phyloP scores from a whole-genome alignment of 352 stramenopile genomes.

The Pythium plurisporium region DNA sequence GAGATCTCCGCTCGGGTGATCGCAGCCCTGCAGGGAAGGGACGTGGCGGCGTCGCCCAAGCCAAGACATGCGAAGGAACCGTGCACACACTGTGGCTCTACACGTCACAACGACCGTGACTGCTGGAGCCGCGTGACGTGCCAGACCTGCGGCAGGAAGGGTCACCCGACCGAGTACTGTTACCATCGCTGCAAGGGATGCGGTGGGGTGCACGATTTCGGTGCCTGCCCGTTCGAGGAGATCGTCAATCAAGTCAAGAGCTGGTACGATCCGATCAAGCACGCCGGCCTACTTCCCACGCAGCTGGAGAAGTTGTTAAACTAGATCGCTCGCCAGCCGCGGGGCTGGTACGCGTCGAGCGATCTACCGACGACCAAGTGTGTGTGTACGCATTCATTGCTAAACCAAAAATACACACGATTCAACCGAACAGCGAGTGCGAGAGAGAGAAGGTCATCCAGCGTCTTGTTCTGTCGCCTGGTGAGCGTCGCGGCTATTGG shows the following conservation, averaged over 20 bases:
- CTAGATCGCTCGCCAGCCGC: slow-evolving; percentile 1
- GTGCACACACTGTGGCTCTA: slow-evolving; percentile 8
- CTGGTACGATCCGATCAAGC: background rate
- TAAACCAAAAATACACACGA: background rate
- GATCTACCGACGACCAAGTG: background rate
- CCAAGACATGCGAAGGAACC: background rate
- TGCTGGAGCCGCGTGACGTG: slow-evolving; percentile 10
- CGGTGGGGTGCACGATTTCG: background rate
- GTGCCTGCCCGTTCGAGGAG: background rate
- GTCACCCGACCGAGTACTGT: slow-evolving; percentile 2
- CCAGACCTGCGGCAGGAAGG: background rate
- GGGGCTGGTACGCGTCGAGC: slow-evolving; percentile 9
- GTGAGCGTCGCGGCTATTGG: slow-evolving; percentile 24
- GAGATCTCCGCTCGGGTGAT: background rate
- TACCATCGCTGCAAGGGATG: slow-evolving; percentile 4
- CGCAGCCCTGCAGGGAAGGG: background rate
- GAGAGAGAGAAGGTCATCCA: slow-evolving; percentile 2
- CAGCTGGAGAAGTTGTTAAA: slow-evolving; percentile 14
- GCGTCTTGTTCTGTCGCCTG: slow-evolving; percentile 9
- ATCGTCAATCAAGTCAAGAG: background rate
- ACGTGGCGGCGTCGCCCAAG: background rate
- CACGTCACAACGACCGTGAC: slow-evolving; percentile 1
- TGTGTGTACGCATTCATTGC: slow-evolving; percentile 3
- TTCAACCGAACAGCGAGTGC: background rate
- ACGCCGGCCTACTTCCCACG: background rate